Percentiles rank a stretch among this genome's conserved stretches.
phyloP scores from a whole-genome alignment of 352 stramenopile genomes.

The Phytopythium sindhum region DNA sequence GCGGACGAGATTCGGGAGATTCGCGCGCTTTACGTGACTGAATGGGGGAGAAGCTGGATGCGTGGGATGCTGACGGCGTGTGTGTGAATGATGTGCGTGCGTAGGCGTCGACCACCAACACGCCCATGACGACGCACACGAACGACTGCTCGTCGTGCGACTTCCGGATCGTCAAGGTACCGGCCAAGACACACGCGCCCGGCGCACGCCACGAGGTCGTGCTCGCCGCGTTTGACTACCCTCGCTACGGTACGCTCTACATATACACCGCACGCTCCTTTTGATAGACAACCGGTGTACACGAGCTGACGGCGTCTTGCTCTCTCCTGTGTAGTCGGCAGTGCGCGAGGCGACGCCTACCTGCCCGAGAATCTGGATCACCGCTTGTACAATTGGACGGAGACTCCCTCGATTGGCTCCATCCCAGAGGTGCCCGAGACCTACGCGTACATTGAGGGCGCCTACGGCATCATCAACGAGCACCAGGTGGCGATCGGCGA shows the following conservation, averaged over 20 bases:
- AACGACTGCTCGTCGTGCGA: conserved; percentile 83
- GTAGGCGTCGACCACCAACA: conserved; percentile 54
- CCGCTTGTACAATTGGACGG: conserved; percentile 66
- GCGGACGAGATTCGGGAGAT: conserved; percentile 2
- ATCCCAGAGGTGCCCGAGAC: conserved; percentile 66
- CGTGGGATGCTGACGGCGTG: conserved; percentile 7
- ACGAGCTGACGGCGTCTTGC: background rate
- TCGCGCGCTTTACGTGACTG: background rate
- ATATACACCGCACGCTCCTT: no score
- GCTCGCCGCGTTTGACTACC: conserved; percentile 58
- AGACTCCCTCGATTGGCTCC: conserved; percentile 51
- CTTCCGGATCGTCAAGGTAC: conserved; percentile 80
- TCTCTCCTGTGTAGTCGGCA: conserved; percentile 37
- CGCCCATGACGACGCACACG: conserved; percentile 81
- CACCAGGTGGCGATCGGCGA: conserved; percentile 79
- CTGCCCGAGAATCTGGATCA: conserved; percentile 59
- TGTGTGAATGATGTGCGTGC: background rate
- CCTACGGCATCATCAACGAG: conserved; percentile 84
- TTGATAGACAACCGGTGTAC: no score
- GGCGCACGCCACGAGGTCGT: conserved; percentile 52
- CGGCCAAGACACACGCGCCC: conserved; percentile 39
- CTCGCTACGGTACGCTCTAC: conserved; percentile 56
- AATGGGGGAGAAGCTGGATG: background rate
- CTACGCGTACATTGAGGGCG: conserved; percentile 77
- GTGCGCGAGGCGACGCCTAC: conserved; percentile 57